Conservation (phyloP, 805 yeast species). For the Lachancea nothofagi region DNA sequence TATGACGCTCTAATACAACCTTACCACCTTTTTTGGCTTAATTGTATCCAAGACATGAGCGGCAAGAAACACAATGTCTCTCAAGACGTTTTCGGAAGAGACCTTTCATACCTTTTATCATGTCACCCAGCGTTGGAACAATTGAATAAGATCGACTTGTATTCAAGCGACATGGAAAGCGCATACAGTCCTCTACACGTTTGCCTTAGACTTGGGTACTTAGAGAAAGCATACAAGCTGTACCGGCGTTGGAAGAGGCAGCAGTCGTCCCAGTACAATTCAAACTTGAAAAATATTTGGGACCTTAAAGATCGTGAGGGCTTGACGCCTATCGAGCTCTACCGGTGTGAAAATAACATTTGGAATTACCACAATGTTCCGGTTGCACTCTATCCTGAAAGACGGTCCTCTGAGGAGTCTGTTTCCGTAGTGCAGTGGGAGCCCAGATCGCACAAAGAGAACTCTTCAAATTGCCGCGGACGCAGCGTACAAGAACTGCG, state of each 20-base stretch:
- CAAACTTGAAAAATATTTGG: constrained; percentile 21
- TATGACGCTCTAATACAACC: neutral
- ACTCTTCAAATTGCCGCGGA: neutral
- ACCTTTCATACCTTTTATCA: constrained; percentile 24
- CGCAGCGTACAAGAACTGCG: constrained; percentile 3
- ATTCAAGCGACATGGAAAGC: constrained; percentile 60
- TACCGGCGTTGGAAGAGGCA: constrained; percentile 23
- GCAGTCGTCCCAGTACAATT: constrained; percentile 12
- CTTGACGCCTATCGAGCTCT: constrained; percentile 65
- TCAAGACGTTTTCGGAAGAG: constrained; percentile 69
- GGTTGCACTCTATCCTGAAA: constrained; percentile 1
- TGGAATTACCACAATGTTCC: constrained; percentile 36
- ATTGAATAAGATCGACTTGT: constrained; percentile 31
- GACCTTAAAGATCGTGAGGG: constrained; percentile 63
- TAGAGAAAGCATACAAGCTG: constrained; percentile 26
- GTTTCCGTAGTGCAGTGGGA: constrained; percentile 3
- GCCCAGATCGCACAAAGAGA: neutral
- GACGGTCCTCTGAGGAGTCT: neutral
- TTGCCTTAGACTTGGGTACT: constrained; percentile 37
- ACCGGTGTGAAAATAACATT: constrained; percentile 40
- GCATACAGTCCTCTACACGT: constrained; percentile 80
- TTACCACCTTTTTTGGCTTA: neutral
- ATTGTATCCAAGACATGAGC: constrained; percentile 1
- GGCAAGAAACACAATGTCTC: constrained; percentile 18
- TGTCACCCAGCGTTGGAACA: constrained; percentile 15